phyloP scores from a whole-genome alignment of 1,284 basidiomycete genomes.

The Dichomitus squalens region DNA sequence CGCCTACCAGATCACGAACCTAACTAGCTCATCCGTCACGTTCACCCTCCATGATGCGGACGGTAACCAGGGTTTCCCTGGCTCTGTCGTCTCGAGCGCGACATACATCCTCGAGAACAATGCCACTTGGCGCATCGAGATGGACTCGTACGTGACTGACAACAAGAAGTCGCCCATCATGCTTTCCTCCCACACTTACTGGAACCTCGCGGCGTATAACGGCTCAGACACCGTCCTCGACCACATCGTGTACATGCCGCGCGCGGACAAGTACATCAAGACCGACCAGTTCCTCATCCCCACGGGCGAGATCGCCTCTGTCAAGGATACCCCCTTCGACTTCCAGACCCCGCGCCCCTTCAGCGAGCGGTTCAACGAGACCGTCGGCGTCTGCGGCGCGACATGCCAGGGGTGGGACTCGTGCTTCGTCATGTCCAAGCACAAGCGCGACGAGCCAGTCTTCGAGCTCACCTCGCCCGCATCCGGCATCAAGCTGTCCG shows the following conservation, averaged over 20 bases:
- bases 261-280: constrained; percentile 43
- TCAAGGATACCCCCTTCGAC: constrained; percentile 45
- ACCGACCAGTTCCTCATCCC: constrained; percentile 50
- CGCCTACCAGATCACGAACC: constrained; percentile 50
- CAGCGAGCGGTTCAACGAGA: constrained; percentile 45
- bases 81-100: constrained; percentile 48
- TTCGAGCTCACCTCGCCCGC: neutral
- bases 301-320: constrained; percentile 48
- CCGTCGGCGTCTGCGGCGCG: constrained; percentile 26
- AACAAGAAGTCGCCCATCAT: constrained; percentile 56
- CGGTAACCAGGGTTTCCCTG: constrained; percentile 58
- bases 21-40: constrained; percentile 46
- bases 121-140: constrained; percentile 25
- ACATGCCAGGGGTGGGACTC: neutral
- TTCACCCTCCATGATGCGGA: constrained; percentile 48
- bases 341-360: constrained; percentile 45
- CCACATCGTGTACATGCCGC: constrained; percentile 46
- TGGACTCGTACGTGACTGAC: neutral
- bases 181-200: constrained; percentile 57
- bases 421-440: constrained; percentile 1
- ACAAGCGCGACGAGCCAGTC: neutral
- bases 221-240: constrained; percentile 44
- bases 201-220: constrained; percentile 60
- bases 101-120: constrained; percentile 52
- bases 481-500: constrained; percentile 34